These are phyloP conservation scores for Fusarium tjaetaba DNA, from an alignment of 2,329 filamentous ascomycete genomes.

Conservation along the genomic window DNA sequence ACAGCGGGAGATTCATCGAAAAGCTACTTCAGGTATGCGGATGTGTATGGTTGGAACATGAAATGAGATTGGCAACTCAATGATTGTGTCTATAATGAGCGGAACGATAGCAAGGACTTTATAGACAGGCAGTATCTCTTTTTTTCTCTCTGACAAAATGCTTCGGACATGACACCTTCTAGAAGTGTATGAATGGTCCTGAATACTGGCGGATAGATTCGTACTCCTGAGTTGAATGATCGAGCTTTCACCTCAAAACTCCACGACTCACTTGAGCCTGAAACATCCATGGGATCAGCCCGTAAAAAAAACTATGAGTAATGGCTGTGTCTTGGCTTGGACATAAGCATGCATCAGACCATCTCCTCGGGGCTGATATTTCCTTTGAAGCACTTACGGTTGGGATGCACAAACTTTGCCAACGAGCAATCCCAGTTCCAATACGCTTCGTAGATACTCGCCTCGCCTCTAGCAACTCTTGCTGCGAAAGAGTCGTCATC, in stretches of 20 bases:
- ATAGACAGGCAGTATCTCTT: no score
- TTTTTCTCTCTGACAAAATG: not conserved
- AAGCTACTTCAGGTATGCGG: not conserved
- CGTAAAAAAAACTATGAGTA: no score
- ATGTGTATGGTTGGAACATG: not conserved
- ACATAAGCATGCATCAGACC: not conserved
- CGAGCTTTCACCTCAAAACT: not conserved
- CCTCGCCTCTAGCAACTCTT: not conserved
- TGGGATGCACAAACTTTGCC: conserved; percentile 3
- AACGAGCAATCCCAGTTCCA: conserved; percentile 11
- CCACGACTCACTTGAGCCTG: not conserved
- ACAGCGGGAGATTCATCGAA: not conserved
- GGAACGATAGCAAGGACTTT: not conserved
- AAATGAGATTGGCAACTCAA: not conserved
- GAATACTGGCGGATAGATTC: not conserved
- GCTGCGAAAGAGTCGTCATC: not conserved
- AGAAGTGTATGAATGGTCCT: not conserved
- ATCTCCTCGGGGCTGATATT: conserved; percentile 11
- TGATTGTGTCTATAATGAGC: not conserved
- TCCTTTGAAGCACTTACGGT: not conserved
- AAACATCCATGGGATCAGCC: no score
- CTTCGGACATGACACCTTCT: not conserved
- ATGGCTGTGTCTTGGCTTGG: not conserved
- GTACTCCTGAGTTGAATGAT: not conserved
- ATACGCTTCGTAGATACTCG: not conserved